phyloP scores from a whole-genome alignment of 2,329 filamentous ascomycete genomes.

The Nigrospora oryzae region DNA sequence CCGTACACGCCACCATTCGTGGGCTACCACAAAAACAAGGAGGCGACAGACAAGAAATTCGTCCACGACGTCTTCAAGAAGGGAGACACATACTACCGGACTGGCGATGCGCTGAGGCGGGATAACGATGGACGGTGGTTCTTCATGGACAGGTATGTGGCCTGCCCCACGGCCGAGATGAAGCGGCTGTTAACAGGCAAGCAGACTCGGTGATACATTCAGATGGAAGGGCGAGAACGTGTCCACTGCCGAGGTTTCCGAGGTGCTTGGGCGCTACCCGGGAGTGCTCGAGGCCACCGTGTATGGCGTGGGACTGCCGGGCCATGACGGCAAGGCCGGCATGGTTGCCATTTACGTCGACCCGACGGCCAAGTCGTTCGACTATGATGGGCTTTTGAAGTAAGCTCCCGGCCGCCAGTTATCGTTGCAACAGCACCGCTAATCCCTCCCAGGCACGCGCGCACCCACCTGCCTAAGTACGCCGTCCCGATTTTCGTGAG shows the following conservation, averaged over 20 bases:
- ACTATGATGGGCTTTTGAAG: constrained; percentile 50
- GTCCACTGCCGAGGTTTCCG: constrained; percentile 58
- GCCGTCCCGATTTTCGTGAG: constrained; percentile 69
- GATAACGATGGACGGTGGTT: constrained; percentile 58
- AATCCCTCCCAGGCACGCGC: constrained; percentile 32
- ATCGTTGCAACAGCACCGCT: too few relatives aligned
- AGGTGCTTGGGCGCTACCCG: constrained; percentile 50
- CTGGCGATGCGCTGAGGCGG: constrained; percentile 56
- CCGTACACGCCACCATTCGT: constrained; percentile 50
- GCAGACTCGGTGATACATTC: constrained; percentile 61
- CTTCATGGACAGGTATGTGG: constrained; percentile 49
- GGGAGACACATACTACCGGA: constrained; percentile 61
- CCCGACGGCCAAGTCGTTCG: constrained; percentile 39
- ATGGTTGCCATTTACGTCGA: constrained; percentile 53
- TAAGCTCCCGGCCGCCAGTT: constrained; percentile 13
- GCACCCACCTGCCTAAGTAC: constrained; percentile 57
- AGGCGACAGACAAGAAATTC: constrained; percentile 60
- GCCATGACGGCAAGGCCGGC: constrained; percentile 61
- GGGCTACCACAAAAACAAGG: constrained; percentile 60
- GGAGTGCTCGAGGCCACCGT: constrained; percentile 60
- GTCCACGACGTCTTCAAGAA: constrained; percentile 55
- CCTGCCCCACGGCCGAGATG: constrained; percentile 18
- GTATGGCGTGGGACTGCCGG: constrained; percentile 57
- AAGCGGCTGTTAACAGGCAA: background rate
- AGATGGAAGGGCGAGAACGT: constrained; percentile 68